Evolutionary conservation across 768 basidiomycete species (phyloP).

Genomic region (Phanerochaete sordida): DNA sequence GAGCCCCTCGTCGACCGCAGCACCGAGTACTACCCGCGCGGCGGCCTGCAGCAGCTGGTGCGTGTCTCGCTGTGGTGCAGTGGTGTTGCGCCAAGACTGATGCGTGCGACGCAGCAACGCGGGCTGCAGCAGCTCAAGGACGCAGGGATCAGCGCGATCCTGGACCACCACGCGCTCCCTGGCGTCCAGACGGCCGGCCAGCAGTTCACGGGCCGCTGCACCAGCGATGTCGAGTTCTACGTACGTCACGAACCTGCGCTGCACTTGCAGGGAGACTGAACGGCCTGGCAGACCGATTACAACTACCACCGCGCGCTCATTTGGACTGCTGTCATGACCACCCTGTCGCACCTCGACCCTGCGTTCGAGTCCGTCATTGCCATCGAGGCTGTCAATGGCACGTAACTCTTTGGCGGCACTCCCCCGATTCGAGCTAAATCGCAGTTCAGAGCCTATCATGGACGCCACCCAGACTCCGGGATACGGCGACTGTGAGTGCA

Average conservation of each 20-base stretch:
- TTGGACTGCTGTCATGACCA: constrained; percentile 82
- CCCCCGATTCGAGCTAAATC: background rate
- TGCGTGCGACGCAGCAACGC: constrained; percentile 40
- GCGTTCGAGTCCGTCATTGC: constrained; percentile 61
- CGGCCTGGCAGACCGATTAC: constrained; percentile 45
- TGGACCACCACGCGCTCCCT: constrained; percentile 70
- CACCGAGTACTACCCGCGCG: constrained; percentile 63
- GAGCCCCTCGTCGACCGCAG: constrained; percentile 63
- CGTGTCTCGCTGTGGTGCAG: constrained; percentile 15
- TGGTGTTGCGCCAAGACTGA: background rate
- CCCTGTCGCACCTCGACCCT: constrained; percentile 66
- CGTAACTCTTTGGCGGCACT: background rate
- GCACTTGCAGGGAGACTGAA: background rate
- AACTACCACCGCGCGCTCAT: constrained; percentile 77
- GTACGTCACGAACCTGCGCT: constrained; percentile 28
- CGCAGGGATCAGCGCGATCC: constrained; percentile 63
- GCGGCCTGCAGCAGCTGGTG: constrained; percentile 66
- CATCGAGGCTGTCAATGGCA: constrained; percentile 65
- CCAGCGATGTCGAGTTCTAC: constrained; percentile 67
- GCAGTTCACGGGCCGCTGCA: constrained; percentile 74
- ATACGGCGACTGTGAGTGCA: constrained; percentile 59
- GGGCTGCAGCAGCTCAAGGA: constrained; percentile 57
- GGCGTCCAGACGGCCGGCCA: constrained; percentile 63
- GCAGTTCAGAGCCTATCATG: constrained; percentile 58
- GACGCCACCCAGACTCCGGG: constrained; percentile 63